phyloP scores from a whole-genome alignment of 1,284 basidiomycete species.

The Trichosporon asahii region DNA sequence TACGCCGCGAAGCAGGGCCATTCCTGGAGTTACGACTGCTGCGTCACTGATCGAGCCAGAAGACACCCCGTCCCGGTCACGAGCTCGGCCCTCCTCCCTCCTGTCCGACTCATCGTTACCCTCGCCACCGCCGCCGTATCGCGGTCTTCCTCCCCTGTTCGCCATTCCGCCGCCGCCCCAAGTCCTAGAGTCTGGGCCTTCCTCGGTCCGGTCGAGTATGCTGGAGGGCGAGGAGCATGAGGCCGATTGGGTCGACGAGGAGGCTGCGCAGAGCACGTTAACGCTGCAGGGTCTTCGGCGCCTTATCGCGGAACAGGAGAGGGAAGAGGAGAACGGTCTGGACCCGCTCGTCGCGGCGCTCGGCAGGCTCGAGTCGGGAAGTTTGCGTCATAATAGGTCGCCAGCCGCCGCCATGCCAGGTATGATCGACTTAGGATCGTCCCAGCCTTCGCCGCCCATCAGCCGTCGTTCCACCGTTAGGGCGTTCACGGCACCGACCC shows the following conservation, averaged over 20 bases:
- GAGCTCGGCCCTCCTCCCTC: neutral
- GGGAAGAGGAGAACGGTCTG: slow-evolving; percentile 9
- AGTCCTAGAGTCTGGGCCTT: slow-evolving; percentile 21
- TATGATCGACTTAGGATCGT: slow-evolving; percentile 4
- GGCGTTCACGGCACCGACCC: neutral
- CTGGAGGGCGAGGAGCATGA: slow-evolving; percentile 6
- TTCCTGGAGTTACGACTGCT: neutral
- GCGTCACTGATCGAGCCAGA: neutral
- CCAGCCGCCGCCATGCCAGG: slow-evolving; percentile 5
- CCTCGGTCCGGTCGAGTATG: slow-evolving; percentile 22
- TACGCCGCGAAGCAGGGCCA: neutral
- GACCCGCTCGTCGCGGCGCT: neutral
- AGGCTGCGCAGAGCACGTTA: slow-evolving; percentile 18
- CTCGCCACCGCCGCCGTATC: slow-evolving; percentile 2
- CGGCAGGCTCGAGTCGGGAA: slow-evolving; percentile 5
- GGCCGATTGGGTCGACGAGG: slow-evolving; percentile 7
- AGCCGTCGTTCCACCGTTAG: neutral
- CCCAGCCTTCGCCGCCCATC: neutral
- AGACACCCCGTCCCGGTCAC: neutral
- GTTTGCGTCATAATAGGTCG: neutral
- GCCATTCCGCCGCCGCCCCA: slow-evolving; percentile 22
- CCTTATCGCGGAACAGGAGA: slow-evolving; percentile 21
- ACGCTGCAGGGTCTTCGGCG: slow-evolving; percentile 20
- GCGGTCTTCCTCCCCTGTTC: neutral
- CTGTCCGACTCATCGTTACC: neutral